Percentiles rank a stretch among this genome's conserved stretches.
These are phyloP conservation scores for Monosporascus sp. DNA, from an alignment of 2,329 filamentous ascomycete species.

Conservation along the genomic window DNA sequence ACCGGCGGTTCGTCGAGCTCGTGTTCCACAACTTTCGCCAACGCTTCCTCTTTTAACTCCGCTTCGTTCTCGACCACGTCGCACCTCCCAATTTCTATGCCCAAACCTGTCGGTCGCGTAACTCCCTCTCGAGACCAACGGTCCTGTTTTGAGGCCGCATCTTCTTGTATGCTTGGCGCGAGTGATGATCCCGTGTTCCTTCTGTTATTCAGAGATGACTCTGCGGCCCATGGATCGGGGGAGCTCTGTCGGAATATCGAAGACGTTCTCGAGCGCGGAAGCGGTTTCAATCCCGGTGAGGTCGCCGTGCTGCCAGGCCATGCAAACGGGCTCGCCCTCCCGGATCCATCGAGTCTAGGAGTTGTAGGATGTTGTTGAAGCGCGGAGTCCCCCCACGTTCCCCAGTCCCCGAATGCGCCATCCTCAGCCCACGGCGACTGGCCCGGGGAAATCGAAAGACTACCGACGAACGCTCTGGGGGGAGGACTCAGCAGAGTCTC, in stretches of 20 bases:
- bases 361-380: slow-evolving; percentile 23
- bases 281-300: slow-evolving; percentile 27
- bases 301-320: slow-evolving; percentile 34
- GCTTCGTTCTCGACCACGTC: background rate
- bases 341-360: slow-evolving; percentile 25
- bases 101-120: background rate
- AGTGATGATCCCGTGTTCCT: slow-evolving; percentile 4
- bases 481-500: slow-evolving; percentile 34
- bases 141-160: slow-evolving; percentile 1
- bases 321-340: slow-evolving; percentile 32
- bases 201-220: slow-evolving; percentile 22
- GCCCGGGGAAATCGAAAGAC: slow-evolving; percentile 21
- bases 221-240: slow-evolving; percentile 37
- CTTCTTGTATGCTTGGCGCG: slow-evolving; percentile 3
- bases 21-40: background rate
- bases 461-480: slow-evolving; percentile 36
- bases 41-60: background rate
- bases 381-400: slow-evolving; percentile 23
- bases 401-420: slow-evolving; percentile 33
- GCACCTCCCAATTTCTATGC: background rate
- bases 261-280: slow-evolving; percentile 24
- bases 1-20: background rate
- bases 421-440: slow-evolving; percentile 38
- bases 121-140: slow-evolving; percentile 1
- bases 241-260: slow-evolving; percentile 30